A percentile compares a stretch with the other conserved stretches of the same genome.
Evolutionary conservation across 2,329 filamentous ascomycete species (phyloP).

Genomic region (Diplodia mutila): DNA sequence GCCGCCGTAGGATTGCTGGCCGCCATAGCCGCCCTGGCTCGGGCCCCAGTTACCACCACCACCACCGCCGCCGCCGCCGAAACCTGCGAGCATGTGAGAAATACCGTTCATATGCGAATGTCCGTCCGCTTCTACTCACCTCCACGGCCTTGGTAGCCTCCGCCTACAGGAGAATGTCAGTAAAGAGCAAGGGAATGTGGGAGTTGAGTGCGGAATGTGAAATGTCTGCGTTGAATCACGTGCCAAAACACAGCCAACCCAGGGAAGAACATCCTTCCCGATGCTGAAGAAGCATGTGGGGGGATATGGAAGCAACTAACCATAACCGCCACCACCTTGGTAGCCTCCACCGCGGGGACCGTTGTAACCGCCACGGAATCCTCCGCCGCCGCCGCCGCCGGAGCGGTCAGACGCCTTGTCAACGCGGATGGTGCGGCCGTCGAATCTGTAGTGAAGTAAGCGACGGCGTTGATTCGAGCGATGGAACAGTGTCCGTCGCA

Average conservation of each 20-base stretch:
- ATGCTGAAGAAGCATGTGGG: not conserved
- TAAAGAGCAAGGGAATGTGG: slow-evolving; percentile 22
- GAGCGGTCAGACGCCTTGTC: slow-evolving; percentile 88
- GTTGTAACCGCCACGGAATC: slow-evolving; percentile 37
- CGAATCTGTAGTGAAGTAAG: slow-evolving; percentile 65
- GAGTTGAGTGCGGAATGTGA: not conserved
- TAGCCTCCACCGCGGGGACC: slow-evolving; percentile 34
- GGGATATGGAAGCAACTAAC: slow-evolving; percentile 28
- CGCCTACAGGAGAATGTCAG: slow-evolving; percentile 32
- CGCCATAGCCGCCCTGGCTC: slow-evolving; percentile 37
- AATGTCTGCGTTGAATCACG: not conserved
- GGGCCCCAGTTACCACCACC: slow-evolving; percentile 33
- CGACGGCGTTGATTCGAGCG: not conserved
- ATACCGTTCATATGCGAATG: not conserved
- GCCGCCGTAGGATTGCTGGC: slow-evolving; percentile 38
- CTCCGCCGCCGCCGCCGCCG: slow-evolving; percentile 49
- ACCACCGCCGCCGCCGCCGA: slow-evolving; percentile 29
- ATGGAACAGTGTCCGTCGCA: slow-evolving; percentile 1
- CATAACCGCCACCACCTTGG: slow-evolving; percentile 35
- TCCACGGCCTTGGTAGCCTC: slow-evolving; percentile 30
- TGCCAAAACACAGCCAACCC: not conserved
- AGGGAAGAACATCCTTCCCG: not conserved
- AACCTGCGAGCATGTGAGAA: slow-evolving; percentile 16
- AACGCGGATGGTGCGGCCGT: slow-evolving; percentile 91
- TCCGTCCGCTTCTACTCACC: slow-evolving; percentile 27